These are phyloP conservation scores for Ambrosia trifida DNA, from an alignment of 129 eudicot genomes.

Conservation along the genomic window DNA sequence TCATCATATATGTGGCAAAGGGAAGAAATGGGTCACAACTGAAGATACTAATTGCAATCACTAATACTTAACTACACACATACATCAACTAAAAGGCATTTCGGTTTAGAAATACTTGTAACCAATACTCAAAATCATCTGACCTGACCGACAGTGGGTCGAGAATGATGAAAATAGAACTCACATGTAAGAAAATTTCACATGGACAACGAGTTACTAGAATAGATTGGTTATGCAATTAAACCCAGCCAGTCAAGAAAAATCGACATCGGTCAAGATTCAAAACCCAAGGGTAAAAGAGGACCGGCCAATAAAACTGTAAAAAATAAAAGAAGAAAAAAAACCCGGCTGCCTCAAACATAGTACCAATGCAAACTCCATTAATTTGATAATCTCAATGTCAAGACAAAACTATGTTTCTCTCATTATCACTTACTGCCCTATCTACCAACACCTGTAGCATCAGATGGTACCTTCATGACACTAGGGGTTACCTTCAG, in stretches of 20 bases:
- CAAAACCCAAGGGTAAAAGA: background rate
- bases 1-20: too few species aligned
- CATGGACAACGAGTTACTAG: background rate
- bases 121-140: too few species aligned
- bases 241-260: background rate
- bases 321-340: too few species aligned
- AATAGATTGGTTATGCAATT: background rate
- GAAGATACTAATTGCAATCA: too few species aligned
- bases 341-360: background rate
- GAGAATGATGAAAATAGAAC: too few species aligned
- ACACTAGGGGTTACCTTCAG: constrained; percentile 38
- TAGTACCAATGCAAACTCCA: constrained; percentile 26
- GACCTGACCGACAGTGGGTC: too few species aligned
- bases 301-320: background rate
- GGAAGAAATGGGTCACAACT: too few species aligned
- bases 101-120: too few species aligned
- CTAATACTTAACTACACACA: too few species aligned
- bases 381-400: constrained; percentile 22
- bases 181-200: background rate
- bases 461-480: constrained; percentile 26
- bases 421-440: background rate
- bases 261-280: background rate
- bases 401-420: constrained; percentile 28
- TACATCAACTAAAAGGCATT: too few species aligned
- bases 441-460: constrained; percentile 34